phyloP scores from a whole-genome alignment of 1,284 basidiomycete genomes.

The Ustilago hordei region DNA sequence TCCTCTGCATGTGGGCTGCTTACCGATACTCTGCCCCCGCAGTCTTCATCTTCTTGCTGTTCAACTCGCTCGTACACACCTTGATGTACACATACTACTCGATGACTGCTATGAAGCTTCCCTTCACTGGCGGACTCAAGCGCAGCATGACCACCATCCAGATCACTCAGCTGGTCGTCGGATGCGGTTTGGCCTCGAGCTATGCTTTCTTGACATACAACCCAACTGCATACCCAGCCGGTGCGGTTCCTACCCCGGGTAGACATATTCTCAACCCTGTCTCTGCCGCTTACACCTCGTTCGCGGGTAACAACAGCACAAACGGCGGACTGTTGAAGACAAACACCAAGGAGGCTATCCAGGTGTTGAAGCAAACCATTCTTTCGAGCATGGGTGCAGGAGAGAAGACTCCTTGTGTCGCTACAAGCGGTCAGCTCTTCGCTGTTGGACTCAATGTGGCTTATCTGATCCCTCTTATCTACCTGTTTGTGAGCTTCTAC shows the following conservation, averaged over 20 bases:
- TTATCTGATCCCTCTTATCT: slow-evolving; percentile 59
- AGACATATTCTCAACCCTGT: slow-evolving; percentile 36
- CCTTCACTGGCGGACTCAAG: slow-evolving; percentile 67
- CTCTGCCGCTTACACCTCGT: slow-evolving; percentile 18
- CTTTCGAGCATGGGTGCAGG: slow-evolving; percentile 16
- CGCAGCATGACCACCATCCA: slow-evolving; percentile 62
- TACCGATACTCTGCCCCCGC: slow-evolving; percentile 62
- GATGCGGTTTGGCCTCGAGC: slow-evolving; percentile 37
- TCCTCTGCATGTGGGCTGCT: slow-evolving; percentile 68
- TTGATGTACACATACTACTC: slow-evolving; percentile 68
- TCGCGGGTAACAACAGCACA: slow-evolving; percentile 21
- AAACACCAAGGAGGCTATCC: slow-evolving; percentile 26
- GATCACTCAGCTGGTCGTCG: slow-evolving; percentile 62
- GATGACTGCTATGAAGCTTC: slow-evolving; percentile 62
- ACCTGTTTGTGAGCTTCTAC: slow-evolving; percentile 62
- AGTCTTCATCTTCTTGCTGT: slow-evolving; percentile 53
- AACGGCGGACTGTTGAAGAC: slow-evolving; percentile 2
- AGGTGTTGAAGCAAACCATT: slow-evolving; percentile 30
- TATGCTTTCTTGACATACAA: slow-evolving; percentile 50
- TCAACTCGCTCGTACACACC: slow-evolving; percentile 55
- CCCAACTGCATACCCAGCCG: slow-evolving; percentile 44
- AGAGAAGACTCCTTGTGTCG: slow-evolving; percentile 33
- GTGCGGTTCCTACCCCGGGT: slow-evolving; percentile 42
- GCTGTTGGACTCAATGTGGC: slow-evolving; percentile 49
- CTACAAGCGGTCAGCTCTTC: slow-evolving; percentile 42